Base-by-base conservation (phyloP, 805 yeast species). In the Wickerhamiella allomyrinae region DNA sequence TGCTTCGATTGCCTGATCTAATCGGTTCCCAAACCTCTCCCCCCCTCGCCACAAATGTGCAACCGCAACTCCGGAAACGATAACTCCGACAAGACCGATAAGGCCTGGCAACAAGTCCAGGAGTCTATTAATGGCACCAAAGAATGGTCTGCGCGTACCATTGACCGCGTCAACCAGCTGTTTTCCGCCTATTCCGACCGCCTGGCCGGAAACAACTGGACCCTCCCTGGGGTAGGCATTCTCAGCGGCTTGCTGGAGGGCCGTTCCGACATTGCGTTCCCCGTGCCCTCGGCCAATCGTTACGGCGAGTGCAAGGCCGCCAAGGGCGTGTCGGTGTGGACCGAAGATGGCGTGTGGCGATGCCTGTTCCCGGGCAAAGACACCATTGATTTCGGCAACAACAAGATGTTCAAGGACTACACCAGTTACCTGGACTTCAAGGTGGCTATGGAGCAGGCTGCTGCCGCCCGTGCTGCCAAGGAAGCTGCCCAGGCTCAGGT, bases 291-390 rank as follows among this genome's bases (percentile, higher is more conserved):
- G 0, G 29, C 39, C 2, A 58, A 68, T 39, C 70, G 73, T 46
- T 83, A 77, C 57, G 66, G 71, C 41, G 67, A 71, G 37, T 89
- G 97, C 59, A 51, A 70, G 47, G 71, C 71, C 17, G 61, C 69
- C 27, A 63, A 74, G 7, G 97, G 98, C 3, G 61, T 70, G 6
- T 73, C 84, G 0, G 77, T 76, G 10, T 89, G 96, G 95, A 93
- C 85, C 56, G 62, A 73, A 29, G 67, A 70, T 19, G 97, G 96
- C 0, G 72, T 77, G 58, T 89, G 96, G 96, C 73, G 87, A 55
- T 89, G 97, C 61, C 63, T 89, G 37, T 79, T 87, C 59, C 94
- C 95, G 10, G 68, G 68, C 14, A 42, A 47, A 29, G 44, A 41
- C 25, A 43, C 49, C 45, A 60, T 45, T 44, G 52, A 47, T 38